A percentile compares a stretch with the other conserved stretches of the same genome.
phyloP scores from a whole-genome alignment of 1,284 basidiomycete species.

The Naganishia cerealis region DNA sequence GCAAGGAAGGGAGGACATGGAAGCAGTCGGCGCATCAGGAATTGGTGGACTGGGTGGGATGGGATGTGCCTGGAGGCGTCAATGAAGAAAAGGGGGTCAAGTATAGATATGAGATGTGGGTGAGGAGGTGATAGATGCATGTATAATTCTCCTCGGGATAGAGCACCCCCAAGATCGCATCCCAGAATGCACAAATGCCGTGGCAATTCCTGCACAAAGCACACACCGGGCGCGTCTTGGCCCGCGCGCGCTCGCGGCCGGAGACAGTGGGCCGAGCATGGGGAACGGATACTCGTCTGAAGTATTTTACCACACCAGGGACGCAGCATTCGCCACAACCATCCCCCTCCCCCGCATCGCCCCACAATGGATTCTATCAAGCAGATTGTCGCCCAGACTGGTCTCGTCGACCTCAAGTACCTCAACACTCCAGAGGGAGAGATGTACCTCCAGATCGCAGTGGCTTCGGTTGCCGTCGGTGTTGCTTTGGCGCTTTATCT shows the following conservation, averaged over 20 bases:
- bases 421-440: constrained; percentile 24
- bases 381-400: constrained; percentile 16
- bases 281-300: no score
- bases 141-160: not conserved
- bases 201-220: no score
- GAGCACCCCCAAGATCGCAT: no score
- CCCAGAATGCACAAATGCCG: no score
- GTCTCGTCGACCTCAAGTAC: constrained; percentile 15
- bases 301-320: no score
- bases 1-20: constrained; percentile 58
- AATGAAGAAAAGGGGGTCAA: constrained; percentile 76
- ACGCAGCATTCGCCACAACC: no score
- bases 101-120: constrained; percentile 94
- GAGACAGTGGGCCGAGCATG: no score
- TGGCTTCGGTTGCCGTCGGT: constrained; percentile 23
- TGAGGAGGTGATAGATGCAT: constrained; percentile 47
- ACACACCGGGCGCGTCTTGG: no score
- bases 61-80: constrained; percentile 70
- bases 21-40: constrained; percentile 62
- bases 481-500: constrained; percentile 22
- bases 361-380: constrained; percentile 22
- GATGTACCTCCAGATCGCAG: constrained; percentile 29
- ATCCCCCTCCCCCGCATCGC: no score
- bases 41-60: constrained; percentile 72
- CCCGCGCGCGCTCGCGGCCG: no score